Evolutionary conservation across 148 eudicot genomes (phyloP).

Genomic region (Fagopyrum esculentum): DNA sequence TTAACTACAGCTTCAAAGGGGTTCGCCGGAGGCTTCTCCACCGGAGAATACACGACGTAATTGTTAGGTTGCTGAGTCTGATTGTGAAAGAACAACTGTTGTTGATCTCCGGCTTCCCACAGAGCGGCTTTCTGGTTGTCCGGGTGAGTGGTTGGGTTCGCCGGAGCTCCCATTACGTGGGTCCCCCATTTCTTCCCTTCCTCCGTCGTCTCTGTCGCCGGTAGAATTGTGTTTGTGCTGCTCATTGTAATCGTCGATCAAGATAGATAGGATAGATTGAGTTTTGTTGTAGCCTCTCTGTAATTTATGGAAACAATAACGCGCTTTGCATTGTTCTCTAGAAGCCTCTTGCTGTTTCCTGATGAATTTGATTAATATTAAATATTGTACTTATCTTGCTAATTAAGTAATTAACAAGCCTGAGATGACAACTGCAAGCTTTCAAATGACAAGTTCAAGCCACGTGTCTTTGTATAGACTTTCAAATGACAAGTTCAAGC

Average conservation of each 20-base stretch:
- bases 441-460: no score
- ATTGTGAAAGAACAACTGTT: constrained; percentile 19
- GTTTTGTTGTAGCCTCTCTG: background rate
- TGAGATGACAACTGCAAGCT: no score
- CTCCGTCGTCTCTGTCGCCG: background rate
- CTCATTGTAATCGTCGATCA: no score
- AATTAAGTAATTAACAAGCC: no score
- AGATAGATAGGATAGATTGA: background rate
- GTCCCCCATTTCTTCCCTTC: constrained; percentile 64
- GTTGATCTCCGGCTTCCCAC: constrained; percentile 50
- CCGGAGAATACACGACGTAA: constrained; percentile 44
- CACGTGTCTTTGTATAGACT: no score
- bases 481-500: no score
- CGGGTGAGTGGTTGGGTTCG: constrained; percentile 46
- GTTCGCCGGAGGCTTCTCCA: constrained; percentile 33
- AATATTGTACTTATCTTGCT: no score
- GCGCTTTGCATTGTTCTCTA: no score
- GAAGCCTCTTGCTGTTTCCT: no score
- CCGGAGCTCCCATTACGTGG: constrained; percentile 60
- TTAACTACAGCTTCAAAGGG: constrained; percentile 44
- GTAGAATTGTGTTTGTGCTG: no score
- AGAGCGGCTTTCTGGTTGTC: constrained; percentile 58
- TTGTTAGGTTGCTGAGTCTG: constrained; percentile 19
- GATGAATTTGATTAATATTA: no score
- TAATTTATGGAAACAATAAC: no score